Percentiles rank a stretch among this genome's conserved stretches.
phyloP scores from a whole-genome alignment of 169 alveolate genomes.

The Cryptosporidium parvum region DNA sequence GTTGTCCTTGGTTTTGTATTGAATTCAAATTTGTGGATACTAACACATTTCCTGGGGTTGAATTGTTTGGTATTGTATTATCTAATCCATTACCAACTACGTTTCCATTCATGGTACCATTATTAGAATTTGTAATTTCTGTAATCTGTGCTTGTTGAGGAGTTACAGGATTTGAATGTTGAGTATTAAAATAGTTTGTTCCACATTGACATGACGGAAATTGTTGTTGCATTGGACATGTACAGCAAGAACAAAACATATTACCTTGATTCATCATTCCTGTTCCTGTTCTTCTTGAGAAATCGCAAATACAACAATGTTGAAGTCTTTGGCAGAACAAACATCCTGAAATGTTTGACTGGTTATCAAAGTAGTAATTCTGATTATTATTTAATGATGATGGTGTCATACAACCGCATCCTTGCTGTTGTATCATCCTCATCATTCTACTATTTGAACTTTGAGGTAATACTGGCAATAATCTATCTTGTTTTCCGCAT shows the following conservation, averaged over 20 bases:
- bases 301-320: conserved; percentile 16
- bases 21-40: conserved; percentile 2
- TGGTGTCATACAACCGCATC: conserved; percentile 1
- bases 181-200: not conserved
- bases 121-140: not conserved
- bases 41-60: not conserved
- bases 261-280: conserved; percentile 5
- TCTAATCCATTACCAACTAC: not conserved
- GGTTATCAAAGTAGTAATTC: not conserved
- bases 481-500: conserved; percentile 21
- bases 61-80: not conserved
- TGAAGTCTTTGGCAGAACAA: conserved; percentile 43
- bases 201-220: not conserved
- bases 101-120: not conserved
- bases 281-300: not conserved
- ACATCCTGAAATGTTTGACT: conserved; percentile 13
- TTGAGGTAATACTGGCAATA: not conserved
- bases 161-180: not conserved
- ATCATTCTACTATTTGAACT: conserved; percentile 24
- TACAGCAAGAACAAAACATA: conserved; percentile 26
- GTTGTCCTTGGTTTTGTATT: conserved; percentile 2
- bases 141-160: not conserved
- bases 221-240: conserved; percentile 8
- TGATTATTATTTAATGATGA: not conserved
- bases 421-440: not conserved